These are phyloP conservation scores for Geranium brycei DNA, from an alignment of 345 rosid species.

Conservation along the genomic window DNA sequence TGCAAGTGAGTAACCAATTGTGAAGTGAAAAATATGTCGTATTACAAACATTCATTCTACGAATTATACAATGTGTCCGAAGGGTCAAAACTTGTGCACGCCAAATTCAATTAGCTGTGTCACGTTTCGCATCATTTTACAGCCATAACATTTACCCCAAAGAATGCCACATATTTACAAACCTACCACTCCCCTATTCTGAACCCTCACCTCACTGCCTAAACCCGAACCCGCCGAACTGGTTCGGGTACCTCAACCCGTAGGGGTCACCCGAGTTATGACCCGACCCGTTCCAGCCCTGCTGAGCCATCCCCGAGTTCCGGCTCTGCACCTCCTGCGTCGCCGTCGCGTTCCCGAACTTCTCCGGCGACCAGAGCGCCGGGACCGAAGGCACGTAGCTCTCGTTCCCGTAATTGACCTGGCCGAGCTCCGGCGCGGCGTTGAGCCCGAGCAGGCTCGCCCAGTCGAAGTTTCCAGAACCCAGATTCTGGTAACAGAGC, in stretches of 20 bases:
- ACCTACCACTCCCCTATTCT: conserved; percentile 5
- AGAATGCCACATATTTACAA: conserved; percentile 34
- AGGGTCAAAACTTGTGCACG: too few relatives aligned
- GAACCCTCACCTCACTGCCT: conserved; percentile 24
- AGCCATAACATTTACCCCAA: conserved; percentile 9
- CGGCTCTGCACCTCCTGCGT: conserved; percentile 66
- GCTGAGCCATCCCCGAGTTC: conserved; percentile 16
- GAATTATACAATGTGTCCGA: too few relatives aligned
- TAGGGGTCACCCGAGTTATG: conserved; percentile 44
- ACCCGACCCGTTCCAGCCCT: conserved; percentile 21
- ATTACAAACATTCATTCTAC: too few relatives aligned
- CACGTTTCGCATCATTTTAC: too few relatives aligned
- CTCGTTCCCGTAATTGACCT: conserved; percentile 19
- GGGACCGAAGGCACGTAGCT: conserved; percentile 24
- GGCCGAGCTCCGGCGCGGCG: conserved; percentile 29
- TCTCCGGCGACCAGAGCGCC: conserved; percentile 7
- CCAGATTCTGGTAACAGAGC: conserved; percentile 20
- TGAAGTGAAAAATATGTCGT: too few relatives aligned
- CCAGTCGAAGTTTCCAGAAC: conserved; percentile 58
- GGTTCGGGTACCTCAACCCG: conserved; percentile 43
- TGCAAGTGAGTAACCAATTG: too few relatives aligned
- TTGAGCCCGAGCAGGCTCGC: conserved; percentile 51
- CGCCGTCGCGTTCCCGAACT: conserved; percentile 8
- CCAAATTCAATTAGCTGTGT: too few relatives aligned
- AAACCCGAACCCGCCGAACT: conserved; percentile 38